A percentile compares a stretch with the other conserved stretches of the same genome.
phyloP scores from a whole-genome alignment of 2,329 filamentous ascomycete genomes.

The Sporothrix inflata region DNA sequence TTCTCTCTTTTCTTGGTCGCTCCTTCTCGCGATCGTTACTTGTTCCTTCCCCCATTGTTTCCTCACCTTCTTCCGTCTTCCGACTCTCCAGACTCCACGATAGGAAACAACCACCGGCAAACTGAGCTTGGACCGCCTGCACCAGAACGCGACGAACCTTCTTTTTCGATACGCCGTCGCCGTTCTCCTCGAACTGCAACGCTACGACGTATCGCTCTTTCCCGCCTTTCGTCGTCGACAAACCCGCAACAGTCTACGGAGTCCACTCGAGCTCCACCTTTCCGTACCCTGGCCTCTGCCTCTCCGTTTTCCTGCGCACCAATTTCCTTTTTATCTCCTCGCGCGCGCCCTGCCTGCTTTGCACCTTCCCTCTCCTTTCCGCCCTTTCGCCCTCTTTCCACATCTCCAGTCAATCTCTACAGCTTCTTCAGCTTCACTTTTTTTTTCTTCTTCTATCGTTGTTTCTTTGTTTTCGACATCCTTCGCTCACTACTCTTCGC shows the following conservation, averaged over 20 bases:
- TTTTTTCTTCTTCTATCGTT: conserved; percentile 8
- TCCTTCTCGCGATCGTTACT: background rate
- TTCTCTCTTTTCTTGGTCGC: background rate
- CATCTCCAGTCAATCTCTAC: conserved; percentile 15
- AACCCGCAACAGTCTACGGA: background rate
- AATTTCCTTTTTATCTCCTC: conserved; percentile 25
- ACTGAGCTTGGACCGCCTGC: conserved; percentile 25
- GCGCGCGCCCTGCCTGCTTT: background rate
- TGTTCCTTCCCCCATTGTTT: background rate
- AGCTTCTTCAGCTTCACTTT: background rate
- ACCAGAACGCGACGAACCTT: conserved; percentile 12
- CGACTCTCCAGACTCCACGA: conserved; percentile 12
- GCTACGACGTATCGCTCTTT: conserved; percentile 1
- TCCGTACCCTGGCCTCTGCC: background rate
- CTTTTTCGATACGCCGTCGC: background rate
- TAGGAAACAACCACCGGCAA: conserved; percentile 17
- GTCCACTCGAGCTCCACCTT: conserved; percentile 21
- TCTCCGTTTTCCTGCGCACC: conserved; percentile 17
- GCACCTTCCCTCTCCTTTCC: background rate
- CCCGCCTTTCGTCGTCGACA: conserved; percentile 2
- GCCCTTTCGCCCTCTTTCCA: conserved; percentile 1
- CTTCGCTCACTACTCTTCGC: conserved; percentile 16
- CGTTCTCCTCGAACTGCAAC: conserved; percentile 2
- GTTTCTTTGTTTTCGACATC: background rate
- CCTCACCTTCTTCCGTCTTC: conserved; percentile 15